A percentile compares a stretch with the other conserved stretches of the same genome.
phyloP scores from a whole-genome alignment of 2,329 filamentous ascomycete genomes.

The Penicillium sp. region DNA sequence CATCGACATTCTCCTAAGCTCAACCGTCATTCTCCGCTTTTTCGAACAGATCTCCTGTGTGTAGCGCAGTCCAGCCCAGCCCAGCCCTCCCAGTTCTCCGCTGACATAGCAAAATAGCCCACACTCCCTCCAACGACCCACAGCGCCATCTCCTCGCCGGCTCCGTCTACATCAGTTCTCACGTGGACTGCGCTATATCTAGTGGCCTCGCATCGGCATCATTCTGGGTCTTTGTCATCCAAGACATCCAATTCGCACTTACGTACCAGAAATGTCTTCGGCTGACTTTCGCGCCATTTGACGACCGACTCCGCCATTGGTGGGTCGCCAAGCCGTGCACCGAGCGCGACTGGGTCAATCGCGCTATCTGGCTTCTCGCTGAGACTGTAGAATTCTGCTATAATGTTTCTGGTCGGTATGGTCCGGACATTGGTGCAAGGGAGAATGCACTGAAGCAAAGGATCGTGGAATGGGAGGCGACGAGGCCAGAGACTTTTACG shows the following conservation, averaged over 20 bases:
- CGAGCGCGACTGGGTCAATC: conserved; percentile 33
- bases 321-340: conserved; percentile 25
- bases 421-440: conserved; percentile 15
- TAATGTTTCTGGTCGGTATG: conserved; percentile 19
- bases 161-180: conserved; percentile 36
- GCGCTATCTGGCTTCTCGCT: conserved; percentile 34
- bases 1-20: conserved; percentile 35
- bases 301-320: conserved; percentile 27
- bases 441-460: conserved; percentile 23
- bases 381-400: conserved; percentile 36
- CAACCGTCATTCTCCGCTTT: conserved; percentile 36
- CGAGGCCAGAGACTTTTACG: conserved; percentile 27
- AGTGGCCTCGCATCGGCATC: conserved; percentile 34
- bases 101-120: conserved; percentile 20
- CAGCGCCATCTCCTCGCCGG: conserved; percentile 36
- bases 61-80: conserved; percentile 1
- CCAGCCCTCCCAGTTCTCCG: neutral
- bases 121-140: conserved; percentile 32
- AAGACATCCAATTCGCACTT: conserved; percentile 36
- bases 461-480: conserved; percentile 29
- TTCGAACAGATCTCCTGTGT: conserved; percentile 37
- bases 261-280: conserved; percentile 33
- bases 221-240: conserved; percentile 38
- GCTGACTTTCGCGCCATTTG: conserved; percentile 31
- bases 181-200: conserved; percentile 33